Percentiles rank a stretch among this genome's conserved stretches.
These are phyloP conservation scores for Chrysosporium queenslandicum DNA, from an alignment of 2,329 filamentous ascomycete genomes.

Conservation along the genomic window DNA sequence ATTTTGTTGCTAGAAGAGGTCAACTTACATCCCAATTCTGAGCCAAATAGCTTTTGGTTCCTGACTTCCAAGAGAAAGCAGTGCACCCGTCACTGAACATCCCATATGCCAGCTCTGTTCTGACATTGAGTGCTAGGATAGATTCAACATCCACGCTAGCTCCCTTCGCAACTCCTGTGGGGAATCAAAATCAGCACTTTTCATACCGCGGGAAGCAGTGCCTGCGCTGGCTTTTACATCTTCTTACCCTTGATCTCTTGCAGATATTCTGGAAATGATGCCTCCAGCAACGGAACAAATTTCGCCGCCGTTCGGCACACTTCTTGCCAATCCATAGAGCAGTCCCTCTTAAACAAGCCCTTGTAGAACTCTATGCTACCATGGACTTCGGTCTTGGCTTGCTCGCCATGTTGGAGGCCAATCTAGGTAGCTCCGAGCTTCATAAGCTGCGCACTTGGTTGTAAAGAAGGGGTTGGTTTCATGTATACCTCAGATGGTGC, in stretches of 20 bases:
- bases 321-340: constrained; percentile 38
- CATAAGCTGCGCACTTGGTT: background rate
- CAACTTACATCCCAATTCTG: constrained; percentile 46
- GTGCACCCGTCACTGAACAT: constrained; percentile 51
- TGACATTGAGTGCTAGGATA: constrained; percentile 50
- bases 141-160: constrained; percentile 40
- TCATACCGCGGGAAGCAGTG: too few relatives aligned
- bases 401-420: constrained; percentile 24
- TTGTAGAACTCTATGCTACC: constrained; percentile 25
- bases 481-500: constrained; percentile 22
- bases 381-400: constrained; percentile 21
- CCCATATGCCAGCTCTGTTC: constrained; percentile 51
- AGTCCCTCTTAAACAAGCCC: constrained; percentile 20
- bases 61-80: constrained; percentile 43
- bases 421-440: constrained; percentile 20
- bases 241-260: constrained; percentile 27
- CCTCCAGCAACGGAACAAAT: constrained; percentile 37
- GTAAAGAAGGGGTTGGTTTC: background rate
- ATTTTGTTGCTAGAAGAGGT: background rate
- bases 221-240: too few relatives aligned
- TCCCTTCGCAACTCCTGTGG: constrained; percentile 45
- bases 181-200: background rate
- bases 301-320: constrained; percentile 38
- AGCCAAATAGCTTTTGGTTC: constrained; percentile 33
- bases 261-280: constrained; percentile 24